Base-by-base conservation (phyloP, 768 basidiomycete genomes). In the Auriscalpium orientale region DNA sequence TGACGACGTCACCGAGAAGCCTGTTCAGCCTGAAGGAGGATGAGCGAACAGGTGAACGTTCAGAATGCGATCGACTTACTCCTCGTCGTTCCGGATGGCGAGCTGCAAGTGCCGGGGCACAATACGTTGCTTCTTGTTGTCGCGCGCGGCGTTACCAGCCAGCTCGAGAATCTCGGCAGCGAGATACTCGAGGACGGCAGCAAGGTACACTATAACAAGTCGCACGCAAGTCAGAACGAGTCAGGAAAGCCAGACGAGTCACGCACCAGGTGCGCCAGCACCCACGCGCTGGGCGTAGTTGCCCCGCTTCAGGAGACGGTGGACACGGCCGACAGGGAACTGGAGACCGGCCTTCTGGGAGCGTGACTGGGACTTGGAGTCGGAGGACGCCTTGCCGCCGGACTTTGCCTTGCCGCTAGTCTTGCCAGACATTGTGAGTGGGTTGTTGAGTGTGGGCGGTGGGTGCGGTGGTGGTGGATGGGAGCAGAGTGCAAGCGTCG, bases 301-400 rank as follows among this genome's bases (percentile, higher is more conserved):
- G 53, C 90, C 90, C 71, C 81, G 82, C 79, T 91, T 91, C 71
- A 92, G 71, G 45, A 91, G 82, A 81, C 89, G 84, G 75, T 90
- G 91, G 58, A 92, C 83, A 87, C 91, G 91, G 79, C 91, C 91
- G 64, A 93, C 90, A 53, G 91, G 91, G 77, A 93, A 89, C 69
- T 88, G 84, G 54, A 87, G 81, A 64, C 85, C 85, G 12, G 85
- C 85, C 66, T 85, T 87, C 53, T 85, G 77, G 21, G 85, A 87
- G 53, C 85, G 83, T 4, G 84, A 72, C 66, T 87, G 87, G 59
- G 60, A 54, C 40, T 13, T 15, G 50, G 68, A 57, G 16, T 58
- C 68, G 34, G 73, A 59, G 28, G 67, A 65, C 33, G 81, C 72
- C 62, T 80, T 82, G 60, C 83, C 82, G 43, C 53, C 61, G 20